These are phyloP conservation scores for Tylopilus sp. DNA, from an alignment of 1,284 basidiomycete genomes.

Conservation along the genomic window DNA sequence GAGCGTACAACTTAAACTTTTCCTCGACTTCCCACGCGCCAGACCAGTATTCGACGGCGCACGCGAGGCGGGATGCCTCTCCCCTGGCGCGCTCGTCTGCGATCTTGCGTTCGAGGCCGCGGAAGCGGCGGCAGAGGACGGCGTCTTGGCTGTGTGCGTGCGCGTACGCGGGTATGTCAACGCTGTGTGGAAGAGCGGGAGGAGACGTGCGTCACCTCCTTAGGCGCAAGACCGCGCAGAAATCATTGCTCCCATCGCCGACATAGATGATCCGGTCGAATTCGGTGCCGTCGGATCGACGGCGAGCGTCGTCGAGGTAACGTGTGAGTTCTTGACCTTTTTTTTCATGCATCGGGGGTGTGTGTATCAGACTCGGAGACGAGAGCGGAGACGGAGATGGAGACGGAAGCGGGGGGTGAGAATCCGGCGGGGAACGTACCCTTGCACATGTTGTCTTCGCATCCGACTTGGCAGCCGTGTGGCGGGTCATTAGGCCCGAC, in stretches of 20 bases:
- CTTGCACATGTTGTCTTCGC: constrained; percentile 98
- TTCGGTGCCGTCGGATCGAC: constrained; percentile 49
- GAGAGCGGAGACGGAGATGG: not conserved
- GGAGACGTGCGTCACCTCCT: constrained; percentile 46
- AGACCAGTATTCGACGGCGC: constrained; percentile 78
- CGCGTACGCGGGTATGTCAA: no score
- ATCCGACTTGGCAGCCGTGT: constrained; percentile 85
- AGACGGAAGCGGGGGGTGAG: not conserved
- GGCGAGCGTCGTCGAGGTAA: constrained; percentile 53
- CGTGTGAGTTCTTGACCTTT: constrained; percentile 84
- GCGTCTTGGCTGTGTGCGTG: constrained; percentile 59
- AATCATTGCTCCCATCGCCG: constrained; percentile 95
- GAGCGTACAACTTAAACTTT: constrained; percentile 43
- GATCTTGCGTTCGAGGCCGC: constrained; percentile 76
- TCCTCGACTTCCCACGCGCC: constrained; percentile 96
- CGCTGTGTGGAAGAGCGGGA: not conserved
- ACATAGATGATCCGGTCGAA: constrained; percentile 88
- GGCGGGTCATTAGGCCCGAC: constrained; percentile 76
- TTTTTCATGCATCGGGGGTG: not conserved
- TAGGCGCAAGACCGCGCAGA: constrained; percentile 85
- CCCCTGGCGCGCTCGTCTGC: constrained; percentile 51
- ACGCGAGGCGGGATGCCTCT: constrained; percentile 57
- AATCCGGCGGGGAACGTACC: constrained; percentile 42
- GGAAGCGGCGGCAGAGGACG: constrained; percentile 71
- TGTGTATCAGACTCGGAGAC: not conserved